Evolutionary conservation across 768 basidiomycete genomes (phyloP), one percentile per base, ranked within the genome.

Genomic region (Auriscalpium microsporum): DNA sequence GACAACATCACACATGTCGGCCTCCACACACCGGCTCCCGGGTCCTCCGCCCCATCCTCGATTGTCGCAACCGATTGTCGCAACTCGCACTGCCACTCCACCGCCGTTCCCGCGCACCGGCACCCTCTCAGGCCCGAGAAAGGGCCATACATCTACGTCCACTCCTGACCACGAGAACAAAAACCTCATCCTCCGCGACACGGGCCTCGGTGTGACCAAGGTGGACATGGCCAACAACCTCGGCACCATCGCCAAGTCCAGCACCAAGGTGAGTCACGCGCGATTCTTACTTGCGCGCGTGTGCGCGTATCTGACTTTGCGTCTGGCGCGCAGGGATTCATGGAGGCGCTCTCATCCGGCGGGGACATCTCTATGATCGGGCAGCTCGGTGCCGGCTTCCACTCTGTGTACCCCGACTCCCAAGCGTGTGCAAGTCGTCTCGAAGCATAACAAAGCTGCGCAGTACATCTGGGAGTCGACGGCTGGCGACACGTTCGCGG

Each of bases 391-490:
- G 95, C 98, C 72, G 95, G 95, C 78, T 98, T 98, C 86, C 97
- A 99, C 84, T 97, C 95, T 48, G 90, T 91, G 16, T 98, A 98
- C 82, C 92, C 98, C 65, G 94, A n/a, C n/a, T 99, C 62, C 95
- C 64, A 94, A 99, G 76, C 87, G 87, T 62, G 95, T 99, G 4
- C 94, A 96, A 73, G 93, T 99, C 69, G 87, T 97, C 74, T 93
- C 94, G 62, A 99, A 99, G 78, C 94, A 99, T 81, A 98, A 99
- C 68, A 95, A 98, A 66, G 95, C 98, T 71, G 96, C 98, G 76
- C 95, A 98, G 74, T 98, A 99, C 78, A 94, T 99, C 74, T 99
- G 95, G 96, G 95, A 99, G 81, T 99, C 95, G n/a, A 88, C 96
- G 60, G 95, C 95, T 35, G 96, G 95, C 69, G 96, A 96, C 55